Percentiles rank a stretch among this genome's conserved stretches.
Conservation (phyloP, 2,329 filamentous ascomycete genomes). For the Ascochyta koolunga region DNA sequence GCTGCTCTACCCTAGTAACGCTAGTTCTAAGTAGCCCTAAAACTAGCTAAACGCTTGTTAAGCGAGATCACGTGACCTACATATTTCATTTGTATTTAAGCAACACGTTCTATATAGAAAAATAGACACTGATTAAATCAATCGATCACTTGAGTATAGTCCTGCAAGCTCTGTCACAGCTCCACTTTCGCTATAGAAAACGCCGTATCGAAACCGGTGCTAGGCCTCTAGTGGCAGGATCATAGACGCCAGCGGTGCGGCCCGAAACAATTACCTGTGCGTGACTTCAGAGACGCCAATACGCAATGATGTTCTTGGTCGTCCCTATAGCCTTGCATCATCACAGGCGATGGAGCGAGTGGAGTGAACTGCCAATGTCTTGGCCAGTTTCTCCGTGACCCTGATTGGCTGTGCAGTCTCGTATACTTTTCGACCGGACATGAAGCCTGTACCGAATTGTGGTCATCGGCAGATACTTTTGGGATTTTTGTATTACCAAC, state of each 20-base stretch:
- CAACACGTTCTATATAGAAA: too few species aligned
- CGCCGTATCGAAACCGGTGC: background rate
- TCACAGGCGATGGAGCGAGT: conserved; percentile 1
- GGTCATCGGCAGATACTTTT: conserved; percentile 7
- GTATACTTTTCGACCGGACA: background rate
- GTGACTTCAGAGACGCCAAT: conserved; percentile 2
- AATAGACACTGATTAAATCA: too few species aligned
- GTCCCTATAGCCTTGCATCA: conserved; percentile 1
- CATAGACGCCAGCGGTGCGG: conserved; percentile 1
- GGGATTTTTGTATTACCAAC: background rate
- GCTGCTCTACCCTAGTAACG: too few species aligned
- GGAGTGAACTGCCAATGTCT: conserved; percentile 14
- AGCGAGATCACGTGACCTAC: too few species aligned
- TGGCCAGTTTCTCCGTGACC: background rate
- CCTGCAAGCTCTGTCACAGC: too few species aligned
- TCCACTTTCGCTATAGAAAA: background rate
- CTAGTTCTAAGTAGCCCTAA: too few species aligned
- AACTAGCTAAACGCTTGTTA: too few species aligned
- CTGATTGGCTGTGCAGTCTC: background rate
- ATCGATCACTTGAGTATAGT: too few species aligned
- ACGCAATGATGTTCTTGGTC: background rate
- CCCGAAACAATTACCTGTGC: conserved; percentile 7
- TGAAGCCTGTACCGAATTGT: conserved; percentile 1
- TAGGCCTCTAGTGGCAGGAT: background rate
- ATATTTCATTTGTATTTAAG: too few species aligned